Evolutionary conservation across 192 early-diverging fungal genomes (phyloP).

Genomic region (Haplosporangium gracile): DNA sequence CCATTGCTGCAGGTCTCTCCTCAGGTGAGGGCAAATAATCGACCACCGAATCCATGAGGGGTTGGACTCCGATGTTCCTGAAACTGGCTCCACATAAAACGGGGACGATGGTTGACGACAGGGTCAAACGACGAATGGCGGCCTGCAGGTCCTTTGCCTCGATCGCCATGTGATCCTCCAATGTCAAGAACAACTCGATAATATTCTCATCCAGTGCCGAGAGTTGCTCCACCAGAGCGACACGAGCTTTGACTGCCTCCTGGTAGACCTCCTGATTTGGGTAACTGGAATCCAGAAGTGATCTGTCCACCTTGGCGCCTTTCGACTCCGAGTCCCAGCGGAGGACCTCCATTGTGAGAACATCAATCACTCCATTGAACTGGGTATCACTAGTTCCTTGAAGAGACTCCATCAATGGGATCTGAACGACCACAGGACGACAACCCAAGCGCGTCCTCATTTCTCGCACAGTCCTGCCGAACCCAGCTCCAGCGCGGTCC

Average conservation of each 20-base stretch:
- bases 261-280: conserved; percentile 53
- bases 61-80: conserved; percentile 94
- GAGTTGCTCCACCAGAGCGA: conserved; percentile 83
- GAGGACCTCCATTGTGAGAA: conserved; percentile 78
- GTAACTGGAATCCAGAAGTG: conserved; percentile 39
- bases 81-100: conserved; percentile 92
- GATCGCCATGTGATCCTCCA: conserved; percentile 82
- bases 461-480: conserved; percentile 70
- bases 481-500: conserved; percentile 86
- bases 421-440: conserved; percentile 78
- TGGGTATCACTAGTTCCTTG: conserved; percentile 47
- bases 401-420: conserved; percentile 68
- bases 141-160: conserved; percentile 69
- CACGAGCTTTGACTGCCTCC: conserved; percentile 70
- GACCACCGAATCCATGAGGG: conserved; percentile 88
- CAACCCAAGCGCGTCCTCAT: conserved; percentile 70
- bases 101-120: conserved; percentile 78
- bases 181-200: conserved; percentile 86
- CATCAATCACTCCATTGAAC: conserved; percentile 79
- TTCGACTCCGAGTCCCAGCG: conserved; percentile 69
- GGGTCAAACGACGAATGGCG: conserved; percentile 80
- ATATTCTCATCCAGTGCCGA: conserved; percentile 86
- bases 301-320: conserved; percentile 57
- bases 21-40: conserved; percentile 88
- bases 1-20: conserved; percentile 74